phyloP scores from a whole-genome alignment of 768 basidiomycete genomes.

The Russula ochroleuca region DNA sequence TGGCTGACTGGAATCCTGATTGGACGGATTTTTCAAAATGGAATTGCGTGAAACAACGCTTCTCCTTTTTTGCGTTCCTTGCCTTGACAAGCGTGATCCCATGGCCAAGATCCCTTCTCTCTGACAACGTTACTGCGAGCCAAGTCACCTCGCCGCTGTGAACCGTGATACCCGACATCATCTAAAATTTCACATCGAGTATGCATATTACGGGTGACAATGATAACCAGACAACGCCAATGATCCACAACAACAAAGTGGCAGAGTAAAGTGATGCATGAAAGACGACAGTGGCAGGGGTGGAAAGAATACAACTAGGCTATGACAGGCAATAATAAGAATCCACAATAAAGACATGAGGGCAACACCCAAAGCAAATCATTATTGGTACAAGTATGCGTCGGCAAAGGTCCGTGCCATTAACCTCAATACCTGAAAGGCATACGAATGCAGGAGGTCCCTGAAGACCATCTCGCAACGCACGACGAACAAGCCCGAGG shows the following conservation, averaged over 20 bases:
- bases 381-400: conserved; percentile 22
- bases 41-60: too few species aligned
- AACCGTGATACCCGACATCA: background rate
- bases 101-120: background rate
- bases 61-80: background rate
- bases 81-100: background rate
- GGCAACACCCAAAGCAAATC: conserved; percentile 5
- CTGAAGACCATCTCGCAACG: conserved; percentile 1
- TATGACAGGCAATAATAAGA: conserved; percentile 11
- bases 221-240: background rate
- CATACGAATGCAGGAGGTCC: conserved; percentile 18
- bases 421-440: conserved; percentile 10
- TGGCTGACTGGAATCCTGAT: too few species aligned
- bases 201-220: background rate
- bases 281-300: background rate
- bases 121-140: background rate
- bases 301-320: conserved; percentile 21
- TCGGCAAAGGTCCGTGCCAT: conserved; percentile 9
- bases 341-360: conserved; percentile 12
- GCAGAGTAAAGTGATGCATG: conserved; percentile 15
- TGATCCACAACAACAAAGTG: background rate
- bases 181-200: background rate
- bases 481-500: conserved; percentile 3
- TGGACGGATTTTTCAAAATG: background rate
- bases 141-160: background rate